Evolutionary conservation across 2,329 filamentous ascomycete species (phyloP).

Genomic region (Cladosporium sp.): DNA sequence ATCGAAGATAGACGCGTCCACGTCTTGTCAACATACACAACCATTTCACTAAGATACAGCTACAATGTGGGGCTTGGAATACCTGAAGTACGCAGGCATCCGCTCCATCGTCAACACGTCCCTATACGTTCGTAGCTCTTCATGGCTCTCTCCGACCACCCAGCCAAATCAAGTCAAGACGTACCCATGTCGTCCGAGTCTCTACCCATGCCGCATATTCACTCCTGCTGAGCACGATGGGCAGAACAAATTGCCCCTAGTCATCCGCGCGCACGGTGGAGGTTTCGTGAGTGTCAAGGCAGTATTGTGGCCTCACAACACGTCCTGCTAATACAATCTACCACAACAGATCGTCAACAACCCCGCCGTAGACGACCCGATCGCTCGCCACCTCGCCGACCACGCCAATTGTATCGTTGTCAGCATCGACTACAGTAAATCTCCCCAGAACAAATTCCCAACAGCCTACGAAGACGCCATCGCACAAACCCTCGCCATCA

Average conservation of each 20-base stretch:
- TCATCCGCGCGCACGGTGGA: constrained; percentile 56
- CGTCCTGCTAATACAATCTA: not conserved
- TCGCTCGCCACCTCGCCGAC: constrained; percentile 46
- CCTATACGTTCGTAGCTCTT: constrained; percentile 16
- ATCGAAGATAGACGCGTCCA: not conserved
- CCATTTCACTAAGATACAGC: not conserved
- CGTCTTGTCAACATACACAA: not conserved
- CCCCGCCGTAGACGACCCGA: constrained; percentile 49
- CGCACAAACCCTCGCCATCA: constrained; percentile 44
- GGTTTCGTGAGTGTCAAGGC: constrained; percentile 41
- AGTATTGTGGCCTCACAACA: not conserved
- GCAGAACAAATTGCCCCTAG: constrained; percentile 38
- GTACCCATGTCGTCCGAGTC: constrained; percentile 13
- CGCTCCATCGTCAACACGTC: constrained; percentile 13
- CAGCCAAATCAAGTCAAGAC: constrained; percentile 21
- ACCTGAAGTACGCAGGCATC: not conserved
- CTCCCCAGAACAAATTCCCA: constrained; percentile 49
- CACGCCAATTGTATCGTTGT: constrained; percentile 45
- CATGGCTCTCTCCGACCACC: constrained; percentile 19
- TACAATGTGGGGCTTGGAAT: not conserved
- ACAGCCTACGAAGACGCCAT: constrained; percentile 48
- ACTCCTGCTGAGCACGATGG: not conserved
- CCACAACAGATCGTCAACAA: constrained; percentile 37
- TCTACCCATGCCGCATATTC: constrained; percentile 20
- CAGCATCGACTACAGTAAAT: constrained; percentile 52